Base-by-base conservation (phyloP, 2,329 filamentous ascomycete genomes). In the Colletotrichum karsti region DNA sequence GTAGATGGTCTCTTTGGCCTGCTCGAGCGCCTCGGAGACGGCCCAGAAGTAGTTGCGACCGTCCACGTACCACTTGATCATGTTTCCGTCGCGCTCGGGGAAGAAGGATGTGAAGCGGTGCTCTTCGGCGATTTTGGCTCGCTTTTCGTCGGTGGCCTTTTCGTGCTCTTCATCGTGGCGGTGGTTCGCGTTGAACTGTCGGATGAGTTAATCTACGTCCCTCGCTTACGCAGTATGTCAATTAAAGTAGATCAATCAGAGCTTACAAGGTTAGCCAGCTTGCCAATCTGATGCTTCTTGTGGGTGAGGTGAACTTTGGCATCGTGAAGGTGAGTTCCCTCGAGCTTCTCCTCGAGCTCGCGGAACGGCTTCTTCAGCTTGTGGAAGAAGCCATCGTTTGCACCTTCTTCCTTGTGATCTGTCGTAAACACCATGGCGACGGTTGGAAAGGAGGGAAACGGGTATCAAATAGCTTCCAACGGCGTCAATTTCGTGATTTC, bases 41-140 rank as follows among this genome's bases (percentile, higher is more conserved):
- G 96, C 89, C 91, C 94, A 97, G 78, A 96, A 97, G 80, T 99
- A 99, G 81, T 98, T 93, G 69, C 94, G 87, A 3, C 94, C 96
- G 77, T 98, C 96, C 10, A 98, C 93, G 80, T 98, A 98, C 95
- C 95, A 99, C 83, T 98, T 98, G 77, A 96, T 86, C 65, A 92
- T 85, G 78, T 98, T 98, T 28, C 91, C 92, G 10, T 95, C 90
- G 46, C 91, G 90, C 77, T 95, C 91, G 0, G 95, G 95, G 39
- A 97, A 97, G 80, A 93, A 99, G 4, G 93, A 97, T n/a, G 92
- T 79, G 82, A 94, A 98, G 44, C 95, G 91, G 77, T 98, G 91
- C 13, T 88, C 86, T 65, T 95, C 88, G 72, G 87, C 86, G 55
- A 96, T 91, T 15, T 82, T 86, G 20, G 86, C 88, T 66, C 96